Percentiles rank a stretch among this genome's conserved stretches.
Evolutionary conservation across 352 stramenopile genomes (phyloP).

Genomic region (Pythium sukuiense): DNA sequence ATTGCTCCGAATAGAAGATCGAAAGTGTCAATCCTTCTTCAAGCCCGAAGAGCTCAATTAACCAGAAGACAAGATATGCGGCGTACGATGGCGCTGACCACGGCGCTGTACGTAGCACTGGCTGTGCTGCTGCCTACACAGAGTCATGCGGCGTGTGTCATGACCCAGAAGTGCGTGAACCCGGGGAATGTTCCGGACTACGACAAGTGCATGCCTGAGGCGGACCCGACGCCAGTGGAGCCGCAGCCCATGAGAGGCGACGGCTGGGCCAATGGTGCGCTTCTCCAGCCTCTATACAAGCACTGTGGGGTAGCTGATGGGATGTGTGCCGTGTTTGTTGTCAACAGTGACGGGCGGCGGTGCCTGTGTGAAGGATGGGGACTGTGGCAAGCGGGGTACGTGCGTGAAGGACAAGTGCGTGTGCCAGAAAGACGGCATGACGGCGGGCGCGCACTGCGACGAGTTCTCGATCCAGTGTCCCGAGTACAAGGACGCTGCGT

Average conservation of each 20-base stretch:
- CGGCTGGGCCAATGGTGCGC: conserved; percentile 46
- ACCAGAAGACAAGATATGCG: not conserved
- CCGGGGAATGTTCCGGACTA: conserved; percentile 70
- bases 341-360: conserved; percentile 66
- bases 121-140: not conserved
- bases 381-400: conserved; percentile 60
- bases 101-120: not conserved
- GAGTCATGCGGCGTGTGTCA: conserved; percentile 41
- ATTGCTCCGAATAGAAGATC: not conserved
- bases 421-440: conserved; percentile 66
- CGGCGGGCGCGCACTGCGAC: conserved; percentile 68
- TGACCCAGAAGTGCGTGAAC: conserved; percentile 82
- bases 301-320: not conserved
- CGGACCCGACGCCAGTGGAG: conserved; percentile 28
- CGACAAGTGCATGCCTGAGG: conserved; percentile 70
- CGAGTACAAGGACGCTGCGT: conserved; percentile 73
- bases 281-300: not conserved
- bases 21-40: conserved; percentile 18
- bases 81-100: not conserved
- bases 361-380: conserved; percentile 42
- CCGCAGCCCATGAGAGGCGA: conserved; percentile 36
- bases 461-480: conserved; percentile 82
- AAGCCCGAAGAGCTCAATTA: conserved; percentile 21
- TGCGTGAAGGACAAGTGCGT: conserved; percentile 48
- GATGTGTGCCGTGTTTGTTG: not conserved